Conservation (phyloP, 495 filamentous ascomycete genomes). For the Letharia columbiana region DNA sequence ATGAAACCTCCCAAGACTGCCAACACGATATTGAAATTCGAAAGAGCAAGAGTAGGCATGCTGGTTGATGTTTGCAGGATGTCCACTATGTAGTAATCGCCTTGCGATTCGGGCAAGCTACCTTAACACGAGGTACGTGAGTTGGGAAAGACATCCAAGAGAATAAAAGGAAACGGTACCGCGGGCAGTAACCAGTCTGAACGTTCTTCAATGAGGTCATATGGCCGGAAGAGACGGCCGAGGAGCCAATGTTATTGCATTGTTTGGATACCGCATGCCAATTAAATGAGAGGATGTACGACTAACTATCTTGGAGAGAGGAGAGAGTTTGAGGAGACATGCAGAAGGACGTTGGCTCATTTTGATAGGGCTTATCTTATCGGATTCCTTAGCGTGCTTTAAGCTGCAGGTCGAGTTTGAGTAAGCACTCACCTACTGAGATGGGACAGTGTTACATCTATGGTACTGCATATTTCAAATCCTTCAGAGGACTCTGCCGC, state of each 20-base stretch:
- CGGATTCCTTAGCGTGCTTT: too few species aligned
- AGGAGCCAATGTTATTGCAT: conserved; percentile 9
- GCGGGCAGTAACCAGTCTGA: not conserved
- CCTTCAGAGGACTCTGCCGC: too few species aligned
- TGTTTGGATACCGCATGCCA: not conserved
- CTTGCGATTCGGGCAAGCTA: not conserved
- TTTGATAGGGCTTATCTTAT: not conserved
- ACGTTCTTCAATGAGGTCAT: not conserved
- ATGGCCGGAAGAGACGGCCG: not conserved
- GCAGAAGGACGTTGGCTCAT: too few species aligned
- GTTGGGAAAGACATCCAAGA: not conserved
- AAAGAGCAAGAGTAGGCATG: conserved; percentile 72
- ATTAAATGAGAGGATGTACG: not conserved
- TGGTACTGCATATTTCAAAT: too few species aligned
- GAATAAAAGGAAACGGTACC: not conserved
- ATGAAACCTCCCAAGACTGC: conserved; percentile 81
- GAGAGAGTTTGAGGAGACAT: too few species aligned
- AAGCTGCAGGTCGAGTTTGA: too few species aligned
- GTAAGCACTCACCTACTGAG: too few species aligned
- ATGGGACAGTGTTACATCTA: too few species aligned
- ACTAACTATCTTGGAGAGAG: too few species aligned
- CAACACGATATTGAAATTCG: conserved; percentile 81
- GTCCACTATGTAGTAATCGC: not conserved
- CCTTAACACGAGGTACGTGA: not conserved
- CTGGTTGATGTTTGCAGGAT: not conserved